Evolutionary conservation across 768 basidiomycete genomes (phyloP), one percentile per base, ranked within the genome.

Genomic region (Panaeolus papilionaceus): DNA sequence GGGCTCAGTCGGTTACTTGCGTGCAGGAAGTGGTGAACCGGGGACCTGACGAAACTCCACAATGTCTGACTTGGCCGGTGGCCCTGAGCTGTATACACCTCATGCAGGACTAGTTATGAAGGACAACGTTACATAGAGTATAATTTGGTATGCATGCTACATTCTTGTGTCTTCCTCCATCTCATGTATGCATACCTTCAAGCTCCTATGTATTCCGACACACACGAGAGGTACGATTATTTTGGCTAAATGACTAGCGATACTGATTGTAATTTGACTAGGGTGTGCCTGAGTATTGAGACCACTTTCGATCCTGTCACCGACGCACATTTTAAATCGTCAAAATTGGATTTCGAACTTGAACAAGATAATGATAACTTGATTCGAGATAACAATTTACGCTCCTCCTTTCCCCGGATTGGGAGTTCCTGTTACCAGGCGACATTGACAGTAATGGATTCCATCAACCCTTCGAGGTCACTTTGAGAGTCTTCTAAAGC

Each of bases 391-490:
- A 18, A 18, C 42, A 16, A 44, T 44, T 14, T 44, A 16, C 20
- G 6, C 20, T 23, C 20, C 54, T 4, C 54, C 20, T 51, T 51
- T 51, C 18, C 45, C 44, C 16, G 44, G n/a, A 45, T 12, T 45
- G 23, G 23, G 23, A 49, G 47, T n/a, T 16, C 47, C 54, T 33
- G 54, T 58, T 58, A 58, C 54, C 28, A 58, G 33, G 54, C 26
- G 54, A 58, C 54, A 18, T 18, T 58, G 54, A 58, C 47, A 49
- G 47, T 20, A 49, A 58, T 28, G 54, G 54, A 58, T 58, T 58
- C 54, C 16, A 58, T 58, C 54, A 37, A 49, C 47, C 47, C n/a
- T 49, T 49, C 47, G 47, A 49, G 39, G 9, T 40, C 9, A 10
- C 9, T 40, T 40, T 14, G 39, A 40, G 14, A 9, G 8, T 20